These are phyloP conservation scores for Hypericum androsaemum DNA, from an alignment of 345 rosid genomes.

Conservation along the genomic window DNA sequence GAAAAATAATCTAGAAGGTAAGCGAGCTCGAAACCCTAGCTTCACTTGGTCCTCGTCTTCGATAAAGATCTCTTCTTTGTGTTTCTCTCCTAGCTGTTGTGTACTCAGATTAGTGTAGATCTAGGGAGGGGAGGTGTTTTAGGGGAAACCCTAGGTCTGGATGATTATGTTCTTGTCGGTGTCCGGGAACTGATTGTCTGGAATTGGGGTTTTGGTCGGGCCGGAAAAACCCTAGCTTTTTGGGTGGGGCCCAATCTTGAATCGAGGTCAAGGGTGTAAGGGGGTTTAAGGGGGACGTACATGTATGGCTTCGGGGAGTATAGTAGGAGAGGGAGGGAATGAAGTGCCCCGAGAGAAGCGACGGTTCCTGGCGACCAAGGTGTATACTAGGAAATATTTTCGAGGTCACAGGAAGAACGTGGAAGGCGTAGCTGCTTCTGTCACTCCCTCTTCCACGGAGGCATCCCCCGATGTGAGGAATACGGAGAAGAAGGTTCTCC, in stretches of 20 bases:
- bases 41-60: not conserved
- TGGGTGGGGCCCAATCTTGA: not conserved
- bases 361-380: slow-evolving; percentile 49
- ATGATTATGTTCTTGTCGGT: not conserved
- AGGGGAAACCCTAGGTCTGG: too few relatives aligned
- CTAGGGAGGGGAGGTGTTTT: slow-evolving; percentile 7
- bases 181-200: slow-evolving; percentile 6
- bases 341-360: slow-evolving; percentile 60
- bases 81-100: not conserved
- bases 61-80: not conserved
- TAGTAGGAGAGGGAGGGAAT: slow-evolving; percentile 36
- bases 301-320: slow-evolving; percentile 95
- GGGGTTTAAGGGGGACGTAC: slow-evolving; percentile 36
- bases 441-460: slow-evolving; percentile 4
- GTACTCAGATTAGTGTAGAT: slow-evolving; percentile 8
- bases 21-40: slow-evolving; percentile 12
- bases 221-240: slow-evolving; percentile 22
- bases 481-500: too few relatives aligned
- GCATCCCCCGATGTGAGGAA: not conserved
- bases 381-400: slow-evolving; percentile 69
- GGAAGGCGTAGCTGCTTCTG: slow-evolving; percentile 2
- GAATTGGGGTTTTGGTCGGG: slow-evolving; percentile 20
- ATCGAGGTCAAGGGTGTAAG: not conserved
- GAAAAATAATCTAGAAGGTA: slow-evolving; percentile 1
- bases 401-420: slow-evolving; percentile 33